phyloP scores from a whole-genome alignment of 768 basidiomycete genomes.

The Tulasnella sp. region DNA sequence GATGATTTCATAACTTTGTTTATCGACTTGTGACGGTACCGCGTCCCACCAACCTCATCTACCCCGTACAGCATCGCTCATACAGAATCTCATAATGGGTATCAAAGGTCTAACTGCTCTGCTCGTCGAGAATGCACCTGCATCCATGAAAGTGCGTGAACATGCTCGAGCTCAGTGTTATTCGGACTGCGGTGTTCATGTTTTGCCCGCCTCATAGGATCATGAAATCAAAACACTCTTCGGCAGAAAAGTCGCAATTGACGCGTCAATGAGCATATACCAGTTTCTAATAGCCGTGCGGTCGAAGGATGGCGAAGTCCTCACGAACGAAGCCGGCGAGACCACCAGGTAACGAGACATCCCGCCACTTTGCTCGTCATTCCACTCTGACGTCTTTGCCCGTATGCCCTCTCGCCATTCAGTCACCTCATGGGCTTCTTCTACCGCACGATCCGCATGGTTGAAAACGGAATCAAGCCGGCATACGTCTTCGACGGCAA shows the following conservation, averaged over 20 bases:
- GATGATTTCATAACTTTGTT: background rate
- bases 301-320: conserved; percentile 90
- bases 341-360: conserved; percentile 54
- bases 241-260: conserved; percentile 95
- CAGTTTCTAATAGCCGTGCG: conserved; percentile 97
- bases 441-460: conserved; percentile 93
- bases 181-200: background rate
- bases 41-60: background rate
- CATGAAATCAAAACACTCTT: conserved; percentile 97
- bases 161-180: background rate
- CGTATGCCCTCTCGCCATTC: background rate
- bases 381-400: background rate
- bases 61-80: background rate
- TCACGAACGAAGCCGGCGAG: conserved; percentile 96
- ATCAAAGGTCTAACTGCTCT: conserved; percentile 92
- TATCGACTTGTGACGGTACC: background rate
- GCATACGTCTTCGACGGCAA: conserved; percentile 98
- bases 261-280: conserved; percentile 96
- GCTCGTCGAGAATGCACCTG: conserved; percentile 82
- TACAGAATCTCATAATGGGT: conserved; percentile 43
- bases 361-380: background rate
- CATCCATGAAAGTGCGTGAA: conserved; percentile 43
- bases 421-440: conserved; percentile 98
- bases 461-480: conserved; percentile 97
- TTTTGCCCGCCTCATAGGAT: conserved; percentile 33